Conservation (phyloP, 495 filamentous ascomycete species). For the Hyaloscypha finlandica region DNA sequence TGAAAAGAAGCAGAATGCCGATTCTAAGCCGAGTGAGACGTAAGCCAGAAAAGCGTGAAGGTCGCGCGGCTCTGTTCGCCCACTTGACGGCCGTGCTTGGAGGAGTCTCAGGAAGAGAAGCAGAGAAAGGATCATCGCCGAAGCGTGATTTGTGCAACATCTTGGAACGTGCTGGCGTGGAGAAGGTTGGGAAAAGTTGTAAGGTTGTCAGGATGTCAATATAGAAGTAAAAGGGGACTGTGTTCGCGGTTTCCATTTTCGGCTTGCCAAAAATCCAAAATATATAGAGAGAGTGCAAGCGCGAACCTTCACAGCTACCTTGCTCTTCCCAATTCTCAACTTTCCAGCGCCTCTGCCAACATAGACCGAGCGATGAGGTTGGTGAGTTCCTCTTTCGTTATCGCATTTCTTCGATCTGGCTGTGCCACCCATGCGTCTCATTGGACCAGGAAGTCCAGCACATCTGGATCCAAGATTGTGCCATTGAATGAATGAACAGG, state of each 20-base stretch:
- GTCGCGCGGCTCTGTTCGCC: conserved; percentile 15
- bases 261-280: neutral
- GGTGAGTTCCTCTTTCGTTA: conserved; percentile 36
- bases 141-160: conserved; percentile 15
- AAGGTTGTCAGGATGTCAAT: neutral
- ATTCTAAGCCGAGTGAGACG: conserved; percentile 15
- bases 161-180: neutral
- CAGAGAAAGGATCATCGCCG: conserved; percentile 24
- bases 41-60: conserved; percentile 11
- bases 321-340: conserved; percentile 3
- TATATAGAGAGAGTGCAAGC: neutral
- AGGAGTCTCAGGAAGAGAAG: neutral
- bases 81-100: conserved; percentile 14
- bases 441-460: conserved; percentile 40
- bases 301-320: neutral
- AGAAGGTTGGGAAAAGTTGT: neutral
- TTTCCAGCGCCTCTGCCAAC: neutral
- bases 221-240: neutral
- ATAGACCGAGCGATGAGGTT: conserved; percentile 14
- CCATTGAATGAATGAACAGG: conserved; percentile 43
- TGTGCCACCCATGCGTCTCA: conserved; percentile 44
- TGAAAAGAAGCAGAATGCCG: conserved; percentile 4
- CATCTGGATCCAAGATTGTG: conserved; percentile 33
- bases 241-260: neutral
- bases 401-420: conserved; percentile 31